A percentile compares a stretch with the other conserved stretches of the same genome.
Evolutionary conservation across 1,139 yeast species (phyloP).

Genomic region (Blastobotrys arbuscula): DNA sequence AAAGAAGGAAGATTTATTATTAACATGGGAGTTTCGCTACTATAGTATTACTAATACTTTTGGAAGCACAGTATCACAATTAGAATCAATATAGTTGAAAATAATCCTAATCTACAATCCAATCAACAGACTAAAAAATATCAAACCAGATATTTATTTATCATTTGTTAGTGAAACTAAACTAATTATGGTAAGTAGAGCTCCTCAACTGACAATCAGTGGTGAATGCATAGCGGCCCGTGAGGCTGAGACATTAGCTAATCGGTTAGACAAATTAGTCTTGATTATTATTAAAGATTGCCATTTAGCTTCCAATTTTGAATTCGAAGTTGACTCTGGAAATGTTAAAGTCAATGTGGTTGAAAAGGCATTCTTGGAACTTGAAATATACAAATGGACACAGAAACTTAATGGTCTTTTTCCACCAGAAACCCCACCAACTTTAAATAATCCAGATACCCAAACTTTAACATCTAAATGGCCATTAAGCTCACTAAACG

Average conservation of each 20-base stretch:
- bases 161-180: neutral
- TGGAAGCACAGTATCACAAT: neutral
- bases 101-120: neutral
- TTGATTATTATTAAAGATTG: neutral
- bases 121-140: no score
- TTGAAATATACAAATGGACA: neutral
- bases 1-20: neutral
- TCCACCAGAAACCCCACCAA: neutral
- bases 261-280: neutral
- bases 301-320: neutral
- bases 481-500: neutral
- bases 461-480: neutral
- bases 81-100: neutral
- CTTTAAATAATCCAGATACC: neutral
- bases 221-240: neutral
- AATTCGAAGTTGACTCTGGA: neutral
- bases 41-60: neutral
- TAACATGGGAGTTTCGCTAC: neutral
- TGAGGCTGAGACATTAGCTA: neutral
- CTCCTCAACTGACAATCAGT: neutral
- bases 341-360: neutral
- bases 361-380: neutral
- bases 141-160: conserved; percentile 1
- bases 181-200: neutral
- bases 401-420: neutral